These are phyloP conservation scores for Hymenoscyphus scutula DNA, from an alignment of 2,329 filamentous ascomycete genomes.

Conservation along the genomic window DNA sequence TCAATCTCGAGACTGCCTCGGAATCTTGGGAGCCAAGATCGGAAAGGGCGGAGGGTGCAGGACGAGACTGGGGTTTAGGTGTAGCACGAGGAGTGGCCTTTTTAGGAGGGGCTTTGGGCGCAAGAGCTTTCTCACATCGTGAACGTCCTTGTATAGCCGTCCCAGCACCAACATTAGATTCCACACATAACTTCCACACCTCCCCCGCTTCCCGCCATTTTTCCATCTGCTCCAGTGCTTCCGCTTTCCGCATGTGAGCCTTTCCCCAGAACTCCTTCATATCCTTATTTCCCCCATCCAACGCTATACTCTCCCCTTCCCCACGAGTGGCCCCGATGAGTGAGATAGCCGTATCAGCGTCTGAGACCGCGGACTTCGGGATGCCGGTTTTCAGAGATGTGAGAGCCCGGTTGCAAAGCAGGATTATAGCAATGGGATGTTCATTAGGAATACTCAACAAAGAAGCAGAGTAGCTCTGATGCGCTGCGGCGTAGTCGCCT, in stretches of 20 bases:
- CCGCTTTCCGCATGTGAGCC: slow-evolving; percentile 89
- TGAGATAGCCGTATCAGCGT: slow-evolving; percentile 76
- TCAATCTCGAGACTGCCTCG: slow-evolving; percentile 78
- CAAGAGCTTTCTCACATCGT: slow-evolving; percentile 83
- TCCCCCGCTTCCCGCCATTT: slow-evolving; percentile 81
- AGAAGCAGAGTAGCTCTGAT: slow-evolving; percentile 77
- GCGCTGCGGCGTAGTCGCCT: slow-evolving; percentile 86
- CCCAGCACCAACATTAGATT: slow-evolving; percentile 80
- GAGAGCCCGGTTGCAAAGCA: slow-evolving; percentile 86
- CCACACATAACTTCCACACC: slow-evolving; percentile 80
- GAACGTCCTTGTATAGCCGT: slow-evolving; percentile 83
- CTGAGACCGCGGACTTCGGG: slow-evolving; percentile 79
- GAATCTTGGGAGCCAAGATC: slow-evolving; percentile 50
- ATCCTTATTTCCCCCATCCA: slow-evolving; percentile 67
- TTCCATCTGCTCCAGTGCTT: slow-evolving; percentile 93
- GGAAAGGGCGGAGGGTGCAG: slow-evolving; percentile 42
- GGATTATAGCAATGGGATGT: slow-evolving; percentile 83
- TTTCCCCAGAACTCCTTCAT: slow-evolving; percentile 95
- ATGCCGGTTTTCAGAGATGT: slow-evolving; percentile 90
- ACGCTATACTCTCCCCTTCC: slow-evolving; percentile 73
- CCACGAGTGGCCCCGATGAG: slow-evolving; percentile 80
- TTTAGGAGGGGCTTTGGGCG: slow-evolving; percentile 58
- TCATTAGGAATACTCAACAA: slow-evolving; percentile 69
- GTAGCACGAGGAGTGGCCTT: too few species aligned
- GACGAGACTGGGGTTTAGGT: slow-evolving; percentile 41